A percentile compares a stretch with the other conserved stretches of the same genome.
These are phyloP conservation scores for Silene latifolia DNA, from an alignment of 148 eudicot species.

Conservation along the genomic window DNA sequence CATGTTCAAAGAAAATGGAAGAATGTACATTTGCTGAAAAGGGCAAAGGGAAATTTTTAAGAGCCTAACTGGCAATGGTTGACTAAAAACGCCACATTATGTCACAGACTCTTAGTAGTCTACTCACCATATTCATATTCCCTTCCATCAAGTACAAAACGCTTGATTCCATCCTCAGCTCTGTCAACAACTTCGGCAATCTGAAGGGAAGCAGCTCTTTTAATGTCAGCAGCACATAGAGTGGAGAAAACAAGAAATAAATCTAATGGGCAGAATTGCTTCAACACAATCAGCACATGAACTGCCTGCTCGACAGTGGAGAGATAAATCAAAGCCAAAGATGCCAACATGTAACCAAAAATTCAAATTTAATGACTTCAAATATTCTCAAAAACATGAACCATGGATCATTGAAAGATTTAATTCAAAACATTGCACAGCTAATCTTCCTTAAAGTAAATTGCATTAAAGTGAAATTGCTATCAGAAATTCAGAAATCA, in stretches of 20 bases:
- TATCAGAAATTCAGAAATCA: too few relatives aligned
- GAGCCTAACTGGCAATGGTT: background rate
- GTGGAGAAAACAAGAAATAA: background rate
- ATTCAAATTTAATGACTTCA: background rate
- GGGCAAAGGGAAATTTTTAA: background rate
- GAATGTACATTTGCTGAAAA: background rate
- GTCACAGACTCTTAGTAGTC: background rate
- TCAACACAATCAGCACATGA: background rate
- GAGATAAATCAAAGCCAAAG: background rate
- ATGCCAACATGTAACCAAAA: background rate
- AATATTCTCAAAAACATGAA: background rate
- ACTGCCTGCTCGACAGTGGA: background rate
- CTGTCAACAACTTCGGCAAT: constrained; percentile 99
- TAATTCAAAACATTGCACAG: background rate
- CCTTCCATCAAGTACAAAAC: constrained; percentile 64
- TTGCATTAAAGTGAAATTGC: background rate
- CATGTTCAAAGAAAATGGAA: background rate
- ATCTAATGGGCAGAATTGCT: background rate
- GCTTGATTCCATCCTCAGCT: constrained; percentile 70
- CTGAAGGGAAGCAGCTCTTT: constrained; percentile 29
- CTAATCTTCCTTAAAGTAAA: background rate
- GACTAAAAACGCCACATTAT: background rate
- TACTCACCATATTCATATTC: constrained; percentile 83
- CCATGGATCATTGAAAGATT: background rate
- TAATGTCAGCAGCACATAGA: constrained; percentile 1